Evolutionary conservation across 2,329 filamentous ascomycete species (phyloP), one percentile per base, ranked within the genome.

Genomic region (Neophaeococcomyces mojaviensis): DNA sequence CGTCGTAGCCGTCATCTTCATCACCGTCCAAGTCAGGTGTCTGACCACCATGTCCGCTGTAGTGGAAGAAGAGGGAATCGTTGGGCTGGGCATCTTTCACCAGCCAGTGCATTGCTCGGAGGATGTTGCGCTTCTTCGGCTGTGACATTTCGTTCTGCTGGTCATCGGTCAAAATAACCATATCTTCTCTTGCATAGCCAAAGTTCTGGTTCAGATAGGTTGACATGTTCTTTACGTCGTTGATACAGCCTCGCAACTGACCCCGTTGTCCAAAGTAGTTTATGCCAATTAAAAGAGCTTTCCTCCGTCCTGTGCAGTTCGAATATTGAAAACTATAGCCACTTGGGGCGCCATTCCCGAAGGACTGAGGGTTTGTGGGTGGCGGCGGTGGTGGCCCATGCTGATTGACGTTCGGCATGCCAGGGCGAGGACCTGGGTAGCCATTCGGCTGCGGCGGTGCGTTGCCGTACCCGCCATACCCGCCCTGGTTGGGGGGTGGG

Each of bases 71-170:
- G 5, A 97, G 76, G 3, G 90, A 94, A 63, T 97, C 90, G 62
- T 96, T 94, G 0, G 88, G 86, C 48, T 78, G 78, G 3, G 90
- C 89, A 61, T 95, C 89, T 68, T 95, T 95, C 48, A 96, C 88
- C 16, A 97, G 71, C 90, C 90, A 97, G 64, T 96, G 89, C 90
- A 97, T 97, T 24, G 90, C 90, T 44, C 90, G 79, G 31, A 97
- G 67, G 46, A 97, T 94, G 62, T 97, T 97, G 56, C 87, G 85
- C 66, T 96, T 96, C 4, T 88, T 95, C 7, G 90, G 90, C 68
- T 95, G 88, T 67, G 88, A 94, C 86, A 96, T 94, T 20, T 88
- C 87, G 58, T 95, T 95, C 64, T 95, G 88, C 69, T 96, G 89
- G 63, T 97, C 90, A 62, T 97, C 90, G 32, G 90, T 96, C 63